These are phyloP conservation scores for Cyberlindnera mycetangii DNA, from an alignment of 805 yeast genomes.

Conservation along the genomic window DNA sequence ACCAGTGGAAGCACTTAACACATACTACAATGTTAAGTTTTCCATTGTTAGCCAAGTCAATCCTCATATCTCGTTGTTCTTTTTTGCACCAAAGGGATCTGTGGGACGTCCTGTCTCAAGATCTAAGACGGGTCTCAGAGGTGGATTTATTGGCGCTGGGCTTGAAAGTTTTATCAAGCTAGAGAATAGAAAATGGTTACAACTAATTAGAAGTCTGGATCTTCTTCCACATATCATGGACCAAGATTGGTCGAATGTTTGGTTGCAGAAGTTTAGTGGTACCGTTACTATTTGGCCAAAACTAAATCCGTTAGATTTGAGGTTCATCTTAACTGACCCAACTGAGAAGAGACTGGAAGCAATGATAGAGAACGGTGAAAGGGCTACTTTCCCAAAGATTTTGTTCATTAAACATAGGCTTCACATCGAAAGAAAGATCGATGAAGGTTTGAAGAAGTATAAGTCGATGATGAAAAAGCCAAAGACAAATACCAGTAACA, in stretches of 20 bases:
- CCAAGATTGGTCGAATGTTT: constrained; percentile 78
- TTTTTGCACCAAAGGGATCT: constrained; percentile 75
- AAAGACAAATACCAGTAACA: neutral
- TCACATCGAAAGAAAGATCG: constrained; percentile 62
- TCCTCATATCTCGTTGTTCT: constrained; percentile 75
- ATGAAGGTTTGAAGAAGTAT: constrained; percentile 41
- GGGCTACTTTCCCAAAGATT: constrained; percentile 62
- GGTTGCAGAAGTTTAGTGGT: constrained; percentile 73
- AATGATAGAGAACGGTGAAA: constrained; percentile 61
- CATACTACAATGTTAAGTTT: constrained; percentile 73
- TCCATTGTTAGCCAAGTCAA: constrained; percentile 79
- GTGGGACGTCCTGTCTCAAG: constrained; percentile 76
- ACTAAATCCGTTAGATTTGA: constrained; percentile 54
- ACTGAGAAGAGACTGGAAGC: constrained; percentile 50
- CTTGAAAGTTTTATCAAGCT: constrained; percentile 66
- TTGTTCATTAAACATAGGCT: constrained; percentile 62
- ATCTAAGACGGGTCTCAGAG: constrained; percentile 59
- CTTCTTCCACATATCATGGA: constrained; percentile 65
- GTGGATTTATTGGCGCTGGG: constrained; percentile 75
- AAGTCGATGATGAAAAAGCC: constrained; percentile 11
- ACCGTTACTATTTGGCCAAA: constrained; percentile 77
- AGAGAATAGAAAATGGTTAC: constrained; percentile 76
- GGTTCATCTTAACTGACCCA: constrained; percentile 67
- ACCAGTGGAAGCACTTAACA: constrained; percentile 69
- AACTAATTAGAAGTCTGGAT: constrained; percentile 61